Conservation (phyloP, 768 basidiomycete species). For the Tylopilus balloui region DNA sequence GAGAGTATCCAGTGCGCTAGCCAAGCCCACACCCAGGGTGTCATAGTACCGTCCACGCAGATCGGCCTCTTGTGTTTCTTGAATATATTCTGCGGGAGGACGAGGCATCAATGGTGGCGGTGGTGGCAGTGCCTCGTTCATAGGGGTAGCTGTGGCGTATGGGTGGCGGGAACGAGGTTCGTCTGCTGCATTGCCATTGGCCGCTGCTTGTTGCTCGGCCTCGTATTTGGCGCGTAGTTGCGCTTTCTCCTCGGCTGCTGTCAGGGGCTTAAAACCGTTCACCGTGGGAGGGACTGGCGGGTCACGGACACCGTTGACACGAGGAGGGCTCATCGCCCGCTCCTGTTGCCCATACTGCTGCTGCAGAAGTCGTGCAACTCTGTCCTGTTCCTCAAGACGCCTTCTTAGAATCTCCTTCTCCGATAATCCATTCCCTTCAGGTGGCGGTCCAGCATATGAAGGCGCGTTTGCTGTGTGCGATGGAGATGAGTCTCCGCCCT, state of each 20-base stretch:
- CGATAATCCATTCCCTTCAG: slow-evolving; percentile 28
- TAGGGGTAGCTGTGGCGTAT: slow-evolving; percentile 12
- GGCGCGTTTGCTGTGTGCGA: slow-evolving; percentile 19
- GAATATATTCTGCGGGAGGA: slow-evolving; percentile 75
- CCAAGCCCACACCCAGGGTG: slow-evolving; percentile 16
- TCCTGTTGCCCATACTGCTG: slow-evolving; percentile 14
- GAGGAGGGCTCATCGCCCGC: slow-evolving; percentile 21
- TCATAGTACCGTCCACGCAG: slow-evolving; percentile 45
- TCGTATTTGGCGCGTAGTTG: slow-evolving; percentile 60
- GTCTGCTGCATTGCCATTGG: slow-evolving; percentile 22
- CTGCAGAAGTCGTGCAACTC: slow-evolving; percentile 28
- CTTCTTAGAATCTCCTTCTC: slow-evolving; percentile 59
- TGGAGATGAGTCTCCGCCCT: slow-evolving; percentile 16
- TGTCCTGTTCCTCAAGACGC: slow-evolving; percentile 55
- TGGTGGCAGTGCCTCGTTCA: slow-evolving; percentile 38
- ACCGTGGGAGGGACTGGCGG: slow-evolving; percentile 28
- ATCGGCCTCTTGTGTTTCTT: slow-evolving; percentile 77
- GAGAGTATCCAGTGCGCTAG: slow-evolving; percentile 35
- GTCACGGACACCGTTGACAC: slow-evolving; percentile 25
- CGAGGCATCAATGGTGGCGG: slow-evolving; percentile 75
- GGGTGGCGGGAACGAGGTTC: slow-evolving; percentile 12
- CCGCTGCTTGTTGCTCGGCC: slow-evolving; percentile 40
- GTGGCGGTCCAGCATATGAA: slow-evolving; percentile 19
- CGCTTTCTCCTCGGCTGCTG: slow-evolving; percentile 80
- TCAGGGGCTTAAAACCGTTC: slow-evolving; percentile 37